Evolutionary conservation across 257 asterid species (phyloP), one percentile per base, ranked within the genome.

Genomic region (Schizonepeta tenuifolia): DNA sequence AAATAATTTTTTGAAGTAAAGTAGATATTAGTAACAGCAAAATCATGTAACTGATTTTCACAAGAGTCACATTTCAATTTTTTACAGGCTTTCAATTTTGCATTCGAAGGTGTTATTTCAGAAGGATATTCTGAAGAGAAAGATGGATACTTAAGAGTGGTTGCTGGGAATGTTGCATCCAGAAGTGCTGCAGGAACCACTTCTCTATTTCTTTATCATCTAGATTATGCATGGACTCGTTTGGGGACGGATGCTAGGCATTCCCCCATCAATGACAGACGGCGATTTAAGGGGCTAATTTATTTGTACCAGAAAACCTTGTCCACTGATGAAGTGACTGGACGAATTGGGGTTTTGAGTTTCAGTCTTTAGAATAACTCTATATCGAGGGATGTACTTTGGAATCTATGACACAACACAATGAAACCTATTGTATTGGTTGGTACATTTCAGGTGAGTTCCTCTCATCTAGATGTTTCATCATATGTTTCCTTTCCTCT

Each of bases 131-230:
- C 97, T 14, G 92, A 87, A 79, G 99, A 89, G 70, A 89, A 79
- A 73, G 96, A 95, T 81, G 98, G 98, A 67, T 86, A 91, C 73
- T 22, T 83, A 8, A 89, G n/a, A 86, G 86, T 90, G 98, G 96
- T 92, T 88, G 95, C 96, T 38, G 96, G 97, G 70, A 95, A 95
- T 76, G 89, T 95, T 82, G 97, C 95, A 79, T 88, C 99, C 2
- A 98, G 99, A 68, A 95, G 98, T 83, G 98, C 99, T 79, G 98
- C 99, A 36, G 99, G 96, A 12, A 92, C 96, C 18, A 95, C 99
- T 24, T 95, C 98, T 35, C 67, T 87, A 57, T 83, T 87, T 80
- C 80, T 87, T 18, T 87, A 87, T 77, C 92, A 87, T 75, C 73
- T 87, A 12, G 92, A 87, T 76, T 87, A 81, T 73, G 92, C 88